Percentiles rank a stretch among this genome's conserved stretches.
Conservation (phyloP, 169 alveolate genomes). For the Plasmodium gallinaceum region DNA sequence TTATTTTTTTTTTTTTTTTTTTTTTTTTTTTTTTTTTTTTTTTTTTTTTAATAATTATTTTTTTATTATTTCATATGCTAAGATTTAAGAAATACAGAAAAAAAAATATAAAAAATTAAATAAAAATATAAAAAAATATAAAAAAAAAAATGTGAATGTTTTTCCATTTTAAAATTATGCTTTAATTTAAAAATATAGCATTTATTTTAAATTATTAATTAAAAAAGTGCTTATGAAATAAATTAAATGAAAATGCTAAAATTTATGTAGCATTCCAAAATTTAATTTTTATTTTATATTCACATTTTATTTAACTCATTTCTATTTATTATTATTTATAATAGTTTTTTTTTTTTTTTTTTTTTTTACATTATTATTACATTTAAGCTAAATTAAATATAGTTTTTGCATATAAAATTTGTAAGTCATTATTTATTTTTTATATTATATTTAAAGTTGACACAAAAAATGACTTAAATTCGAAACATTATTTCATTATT, state of each 20-base stretch:
- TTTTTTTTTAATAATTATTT: not conserved
- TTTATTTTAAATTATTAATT: no score
- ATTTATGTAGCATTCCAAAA: not conserved
- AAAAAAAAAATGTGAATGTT: no score
- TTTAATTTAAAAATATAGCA: no score
- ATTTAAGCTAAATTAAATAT: no score
- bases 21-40: constrained; percentile 2
- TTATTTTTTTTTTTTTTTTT: constrained; percentile 1
- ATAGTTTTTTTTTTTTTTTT: not conserved
- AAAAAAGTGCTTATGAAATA: no score
- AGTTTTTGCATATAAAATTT: no score
- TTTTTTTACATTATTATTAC: not conserved
- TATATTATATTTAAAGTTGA: no score
- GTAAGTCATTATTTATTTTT: no score
- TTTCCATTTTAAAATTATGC: no score
- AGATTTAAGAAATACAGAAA: not conserved
- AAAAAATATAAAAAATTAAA: not conserved
- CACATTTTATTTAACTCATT: not conserved
- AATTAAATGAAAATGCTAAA: not conserved
- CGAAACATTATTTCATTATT: not conserved
- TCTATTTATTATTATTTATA: no score
- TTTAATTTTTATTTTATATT: not conserved
- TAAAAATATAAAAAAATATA: no score
- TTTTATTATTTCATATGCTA: not conserved
- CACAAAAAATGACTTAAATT: no score